Percentiles rank a stretch among this genome's conserved stretches.
Conservation (phyloP, 2,329 filamentous ascomycete genomes). For the Atkinsonella texensis region DNA sequence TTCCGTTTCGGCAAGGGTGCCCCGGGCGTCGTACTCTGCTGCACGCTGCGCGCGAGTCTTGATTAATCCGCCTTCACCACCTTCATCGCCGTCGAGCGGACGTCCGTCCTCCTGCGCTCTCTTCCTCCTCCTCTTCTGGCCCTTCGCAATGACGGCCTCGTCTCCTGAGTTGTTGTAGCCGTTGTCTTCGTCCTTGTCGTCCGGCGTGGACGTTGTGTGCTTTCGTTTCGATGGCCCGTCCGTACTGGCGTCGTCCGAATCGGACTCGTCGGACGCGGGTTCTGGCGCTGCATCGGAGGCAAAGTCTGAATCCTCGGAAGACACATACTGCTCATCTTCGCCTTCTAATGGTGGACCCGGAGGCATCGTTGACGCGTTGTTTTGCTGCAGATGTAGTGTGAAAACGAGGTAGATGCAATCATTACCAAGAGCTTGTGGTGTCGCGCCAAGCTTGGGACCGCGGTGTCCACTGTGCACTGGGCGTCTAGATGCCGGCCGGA, state of each 20-base stretch:
- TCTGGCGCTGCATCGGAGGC: conserved; percentile 43
- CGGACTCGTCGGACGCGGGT: conserved; percentile 37
- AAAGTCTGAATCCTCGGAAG: conserved; percentile 64
- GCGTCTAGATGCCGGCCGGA: not conserved
- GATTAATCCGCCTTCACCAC: conserved; percentile 50
- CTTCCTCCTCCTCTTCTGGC: conserved; percentile 40
- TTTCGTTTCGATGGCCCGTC: conserved; percentile 16
- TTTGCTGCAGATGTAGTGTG: not conserved
- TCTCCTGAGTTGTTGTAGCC: conserved; percentile 61
- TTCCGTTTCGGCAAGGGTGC: not conserved
- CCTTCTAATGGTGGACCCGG: conserved; percentile 29
- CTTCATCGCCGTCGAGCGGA: conserved; percentile 38
- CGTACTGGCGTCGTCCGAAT: conserved; percentile 30
- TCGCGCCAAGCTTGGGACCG: not conserved
- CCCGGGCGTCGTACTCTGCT: conserved; percentile 37
- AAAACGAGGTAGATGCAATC: not conserved
- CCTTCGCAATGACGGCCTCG: conserved; percentile 54
- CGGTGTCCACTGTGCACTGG: too few species aligned
- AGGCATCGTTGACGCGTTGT: conserved; percentile 25
- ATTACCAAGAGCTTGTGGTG: not conserved
- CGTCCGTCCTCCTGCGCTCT: conserved; percentile 27
- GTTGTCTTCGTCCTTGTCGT: conserved; percentile 26
- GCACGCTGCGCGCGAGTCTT: conserved; percentile 63
- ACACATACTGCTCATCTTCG: conserved; percentile 49
- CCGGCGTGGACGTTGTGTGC: conserved; percentile 10